Conservation (phyloP, 2,329 filamentous ascomycete genomes). For the Colletotrichum noveboracense region DNA sequence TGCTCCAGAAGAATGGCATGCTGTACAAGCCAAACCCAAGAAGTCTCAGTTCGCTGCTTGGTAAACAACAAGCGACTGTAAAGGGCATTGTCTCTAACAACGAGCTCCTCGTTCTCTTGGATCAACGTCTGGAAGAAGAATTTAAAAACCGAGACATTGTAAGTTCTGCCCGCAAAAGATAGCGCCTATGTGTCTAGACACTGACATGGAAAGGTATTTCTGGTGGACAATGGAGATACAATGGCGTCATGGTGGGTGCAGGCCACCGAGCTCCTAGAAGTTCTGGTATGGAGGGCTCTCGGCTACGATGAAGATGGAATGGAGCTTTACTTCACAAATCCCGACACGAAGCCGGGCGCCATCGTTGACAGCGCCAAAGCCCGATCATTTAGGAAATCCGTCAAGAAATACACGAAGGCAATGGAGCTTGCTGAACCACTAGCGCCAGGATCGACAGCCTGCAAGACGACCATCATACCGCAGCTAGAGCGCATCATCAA, state of each 20-base stretch:
- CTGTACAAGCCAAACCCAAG: background rate
- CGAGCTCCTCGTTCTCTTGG: background rate
- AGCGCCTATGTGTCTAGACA: no score
- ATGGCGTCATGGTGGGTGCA: slow-evolving; percentile 29
- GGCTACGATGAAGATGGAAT: slow-evolving; percentile 34
- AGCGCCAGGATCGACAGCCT: background rate
- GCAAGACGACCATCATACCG: background rate
- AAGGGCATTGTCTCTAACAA: background rate
- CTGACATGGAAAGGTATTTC: no score
- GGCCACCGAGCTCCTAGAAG: slow-evolving; percentile 25
- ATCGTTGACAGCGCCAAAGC: no score
- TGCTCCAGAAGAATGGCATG: background rate
- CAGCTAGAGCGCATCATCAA: slow-evolving; percentile 6
- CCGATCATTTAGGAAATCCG: background rate
- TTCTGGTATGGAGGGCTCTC: slow-evolving; percentile 27
- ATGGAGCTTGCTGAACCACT: background rate
- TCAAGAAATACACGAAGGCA: background rate
- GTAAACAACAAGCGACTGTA: background rate
- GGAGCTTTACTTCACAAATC: slow-evolving; percentile 23
- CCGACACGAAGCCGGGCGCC: background rate
- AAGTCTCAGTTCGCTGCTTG: background rate
- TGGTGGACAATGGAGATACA: slow-evolving; percentile 30
- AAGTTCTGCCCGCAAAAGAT: background rate
- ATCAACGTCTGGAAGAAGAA: background rate
- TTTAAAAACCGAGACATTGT: background rate